A percentile compares a stretch with the other conserved stretches of the same genome.
Conservation (phyloP, 257 asterid species). For the Solanum commersonii region DNA sequence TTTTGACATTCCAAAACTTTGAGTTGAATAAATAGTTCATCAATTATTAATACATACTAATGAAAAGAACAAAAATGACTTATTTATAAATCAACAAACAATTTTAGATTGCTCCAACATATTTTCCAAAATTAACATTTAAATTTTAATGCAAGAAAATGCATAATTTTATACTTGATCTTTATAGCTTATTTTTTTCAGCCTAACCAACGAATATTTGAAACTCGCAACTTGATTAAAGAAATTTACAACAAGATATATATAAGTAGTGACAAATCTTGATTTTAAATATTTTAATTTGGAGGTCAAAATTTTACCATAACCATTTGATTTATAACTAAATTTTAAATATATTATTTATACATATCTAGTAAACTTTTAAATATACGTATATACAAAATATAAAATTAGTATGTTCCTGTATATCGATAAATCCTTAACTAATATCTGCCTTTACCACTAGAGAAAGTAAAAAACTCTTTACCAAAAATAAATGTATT, state of each 20-base stretch:
- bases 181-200: not conserved
- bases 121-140: not conserved
- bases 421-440: accelerated
- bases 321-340: not conserved
- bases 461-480: not conserved
- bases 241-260: too few species aligned
- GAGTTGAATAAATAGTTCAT: not conserved
- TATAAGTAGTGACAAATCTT: not conserved
- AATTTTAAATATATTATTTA: too few species aligned
- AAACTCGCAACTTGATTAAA: not conserved
- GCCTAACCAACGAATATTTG: not conserved
- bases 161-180: not conserved
- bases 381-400: not conserved
- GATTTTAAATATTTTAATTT: too few species aligned
- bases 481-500: not conserved
- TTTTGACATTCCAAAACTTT: not conserved
- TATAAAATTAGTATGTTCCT: not conserved
- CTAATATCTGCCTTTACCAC: not conserved
- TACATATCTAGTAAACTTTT: not conserved
- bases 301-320: too few species aligned
- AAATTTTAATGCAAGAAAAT: not conserved
- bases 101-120: not conserved
- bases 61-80: not conserved
- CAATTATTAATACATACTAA: not conserved
- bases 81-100: not conserved